phyloP scores from a whole-genome alignment of 2,329 filamentous ascomycete genomes.

The Cytospora piceicola region DNA sequence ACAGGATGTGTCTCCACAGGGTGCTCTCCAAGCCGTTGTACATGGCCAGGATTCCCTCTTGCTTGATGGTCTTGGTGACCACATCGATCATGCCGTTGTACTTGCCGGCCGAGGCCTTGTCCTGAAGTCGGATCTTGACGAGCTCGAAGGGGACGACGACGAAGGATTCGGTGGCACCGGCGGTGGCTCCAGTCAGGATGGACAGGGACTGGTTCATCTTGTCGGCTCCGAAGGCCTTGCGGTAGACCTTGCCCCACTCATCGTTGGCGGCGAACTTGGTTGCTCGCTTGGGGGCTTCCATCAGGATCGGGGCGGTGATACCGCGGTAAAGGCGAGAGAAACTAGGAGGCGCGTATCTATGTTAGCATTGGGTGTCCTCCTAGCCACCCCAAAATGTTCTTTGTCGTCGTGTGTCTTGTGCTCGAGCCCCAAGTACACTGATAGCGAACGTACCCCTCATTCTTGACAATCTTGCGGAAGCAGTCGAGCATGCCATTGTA shows the following conservation, averaged over 20 bases:
- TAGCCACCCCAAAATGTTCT: neutral
- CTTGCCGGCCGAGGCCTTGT: conserved; percentile 88
- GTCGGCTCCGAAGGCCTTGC: conserved; percentile 77
- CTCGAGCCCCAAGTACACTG: neutral
- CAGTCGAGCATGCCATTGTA: conserved; percentile 99
- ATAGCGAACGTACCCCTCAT: conserved; percentile 75
- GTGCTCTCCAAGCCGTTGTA: conserved; percentile 98
- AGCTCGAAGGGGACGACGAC: conserved; percentile 98
- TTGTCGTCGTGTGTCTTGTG: neutral
- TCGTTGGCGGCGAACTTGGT: conserved; percentile 99
- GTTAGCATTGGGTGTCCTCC: neutral
- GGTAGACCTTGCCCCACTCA: conserved; percentile 95
- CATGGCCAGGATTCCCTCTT: conserved; percentile 83
- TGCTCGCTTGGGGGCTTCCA: conserved; percentile 85
- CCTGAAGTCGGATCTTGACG: conserved; percentile 97
- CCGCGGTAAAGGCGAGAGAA: conserved; percentile 92
- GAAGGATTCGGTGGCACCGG: conserved; percentile 93
- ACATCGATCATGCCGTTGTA: conserved; percentile 84
- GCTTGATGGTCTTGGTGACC: conserved; percentile 77
- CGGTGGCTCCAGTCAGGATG: conserved; percentile 89
- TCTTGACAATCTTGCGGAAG: conserved; percentile 94
- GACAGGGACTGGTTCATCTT: conserved; percentile 94
- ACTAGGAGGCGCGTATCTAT: conserved; percentile 49
- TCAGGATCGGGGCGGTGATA: conserved; percentile 92
- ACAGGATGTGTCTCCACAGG: conserved; percentile 87